A percentile compares a stretch with the other conserved stretches of the same genome.
Conservation (phyloP, 2,329 filamentous ascomycete species). For the Madurella mycetomatis region DNA sequence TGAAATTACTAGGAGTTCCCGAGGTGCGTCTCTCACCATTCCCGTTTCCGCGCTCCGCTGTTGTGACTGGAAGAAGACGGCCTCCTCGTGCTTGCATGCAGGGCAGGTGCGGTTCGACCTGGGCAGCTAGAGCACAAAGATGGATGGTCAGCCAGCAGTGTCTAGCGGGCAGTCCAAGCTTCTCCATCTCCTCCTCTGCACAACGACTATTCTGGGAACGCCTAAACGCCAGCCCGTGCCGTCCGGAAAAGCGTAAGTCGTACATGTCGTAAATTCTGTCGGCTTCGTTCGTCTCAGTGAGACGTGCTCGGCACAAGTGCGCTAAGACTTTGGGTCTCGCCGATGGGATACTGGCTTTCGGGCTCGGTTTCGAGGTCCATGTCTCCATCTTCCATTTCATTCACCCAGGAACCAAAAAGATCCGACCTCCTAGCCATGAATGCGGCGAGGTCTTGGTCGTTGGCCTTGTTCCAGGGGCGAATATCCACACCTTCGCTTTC, state of each 20-base stretch:
- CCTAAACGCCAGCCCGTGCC: neutral
- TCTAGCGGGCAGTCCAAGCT: slow-evolving; percentile 1
- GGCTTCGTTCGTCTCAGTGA: neutral
- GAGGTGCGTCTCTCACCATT: slow-evolving; percentile 65
- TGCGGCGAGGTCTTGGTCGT: slow-evolving; percentile 7
- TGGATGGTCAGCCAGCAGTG: slow-evolving; percentile 38
- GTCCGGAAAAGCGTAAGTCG: neutral
- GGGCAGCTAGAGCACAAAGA: slow-evolving; percentile 65
- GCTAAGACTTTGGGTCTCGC: neutral
- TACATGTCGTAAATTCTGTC: neutral
- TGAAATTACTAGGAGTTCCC: neutral
- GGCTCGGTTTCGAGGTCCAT: slow-evolving; percentile 18
- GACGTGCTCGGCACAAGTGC: neutral
- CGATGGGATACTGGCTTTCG: neutral
- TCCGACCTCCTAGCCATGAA: slow-evolving; percentile 29
- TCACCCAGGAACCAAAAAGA: slow-evolving; percentile 15
- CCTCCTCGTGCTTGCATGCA: slow-evolving; percentile 78
- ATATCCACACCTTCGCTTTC: slow-evolving; percentile 18
- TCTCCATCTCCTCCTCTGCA: neutral
- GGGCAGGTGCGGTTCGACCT: slow-evolving; percentile 83
- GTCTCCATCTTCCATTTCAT: slow-evolving; percentile 10
- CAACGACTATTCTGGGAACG: neutral
- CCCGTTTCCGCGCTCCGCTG: slow-evolving; percentile 95
- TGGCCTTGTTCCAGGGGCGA: slow-evolving; percentile 9
- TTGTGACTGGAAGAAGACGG: slow-evolving; percentile 98